Evolutionary conservation across 371 early-diverging fungal genomes (phyloP).

Genomic region (Cokeromyces recurvatus): DNA sequence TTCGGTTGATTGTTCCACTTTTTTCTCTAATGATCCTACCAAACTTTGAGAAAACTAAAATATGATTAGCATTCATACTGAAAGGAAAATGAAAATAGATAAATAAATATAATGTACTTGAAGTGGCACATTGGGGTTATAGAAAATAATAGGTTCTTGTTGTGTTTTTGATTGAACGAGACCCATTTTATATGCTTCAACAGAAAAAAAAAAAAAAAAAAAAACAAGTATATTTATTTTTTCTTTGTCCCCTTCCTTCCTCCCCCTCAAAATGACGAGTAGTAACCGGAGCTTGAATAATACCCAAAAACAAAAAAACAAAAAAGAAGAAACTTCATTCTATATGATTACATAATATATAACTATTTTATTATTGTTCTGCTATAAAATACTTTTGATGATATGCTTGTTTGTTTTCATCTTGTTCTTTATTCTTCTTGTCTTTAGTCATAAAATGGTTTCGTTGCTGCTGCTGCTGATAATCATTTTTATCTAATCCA

Average conservation of each 20-base stretch:
- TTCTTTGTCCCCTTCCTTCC: too few species aligned
- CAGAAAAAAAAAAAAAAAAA: constrained; percentile 1
- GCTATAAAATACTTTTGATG: constrained; percentile 9
- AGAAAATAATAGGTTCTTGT: constrained; percentile 21
- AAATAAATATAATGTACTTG: constrained; percentile 12
- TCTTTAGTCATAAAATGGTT: too few species aligned
- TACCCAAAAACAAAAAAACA: too few species aligned
- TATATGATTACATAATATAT: too few species aligned
- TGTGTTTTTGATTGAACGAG: constrained; percentile 17
- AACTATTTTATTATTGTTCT: neutral
- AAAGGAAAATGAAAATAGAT: neutral
- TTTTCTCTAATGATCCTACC: constrained; percentile 16
- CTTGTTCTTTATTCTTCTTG: too few species aligned
- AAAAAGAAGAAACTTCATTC: too few species aligned
- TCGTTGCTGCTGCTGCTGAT: too few species aligned
- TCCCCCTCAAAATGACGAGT: too few species aligned
- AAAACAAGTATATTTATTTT: too few species aligned
- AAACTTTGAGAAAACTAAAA: constrained; percentile 18
- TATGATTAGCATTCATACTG: too few species aligned
- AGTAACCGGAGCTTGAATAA: too few species aligned
- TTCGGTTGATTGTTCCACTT: constrained; percentile 17
- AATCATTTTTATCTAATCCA: too few species aligned
- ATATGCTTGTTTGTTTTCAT: constrained; percentile 19
- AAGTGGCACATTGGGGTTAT: constrained; percentile 25
- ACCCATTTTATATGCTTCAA: constrained; percentile 15